Conservation (phyloP, 1,139 yeast species). For the Spathaspora sp. region DNA sequence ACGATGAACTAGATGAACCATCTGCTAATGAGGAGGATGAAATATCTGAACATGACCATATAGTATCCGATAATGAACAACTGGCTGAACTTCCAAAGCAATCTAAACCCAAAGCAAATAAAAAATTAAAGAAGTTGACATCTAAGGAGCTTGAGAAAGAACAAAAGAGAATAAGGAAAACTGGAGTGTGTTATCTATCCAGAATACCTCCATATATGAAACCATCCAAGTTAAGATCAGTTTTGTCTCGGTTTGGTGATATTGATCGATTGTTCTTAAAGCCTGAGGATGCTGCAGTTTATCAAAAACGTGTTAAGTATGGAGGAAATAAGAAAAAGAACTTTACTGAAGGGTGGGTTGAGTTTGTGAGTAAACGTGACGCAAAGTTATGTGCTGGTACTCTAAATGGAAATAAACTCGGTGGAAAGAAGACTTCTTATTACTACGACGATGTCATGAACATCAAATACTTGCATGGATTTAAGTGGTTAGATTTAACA, state of each 20-base stretch:
- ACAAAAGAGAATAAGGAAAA: constrained; percentile 58
- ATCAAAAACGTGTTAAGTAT: constrained; percentile 69
- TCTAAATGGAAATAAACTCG: constrained; percentile 82
- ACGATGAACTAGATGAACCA: constrained; percentile 8
- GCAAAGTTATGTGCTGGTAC: constrained; percentile 89
- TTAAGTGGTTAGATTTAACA: constrained; percentile 93
- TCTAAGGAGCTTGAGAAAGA: constrained; percentile 57
- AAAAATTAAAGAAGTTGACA: constrained; percentile 49
- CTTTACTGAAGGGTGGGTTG: constrained; percentile 97
- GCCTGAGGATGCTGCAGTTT: constrained; percentile 72
- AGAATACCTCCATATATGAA: constrained; percentile 96
- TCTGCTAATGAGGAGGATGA: constrained; percentile 9
- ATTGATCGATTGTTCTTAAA: constrained; percentile 82
- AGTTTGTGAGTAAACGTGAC: constrained; percentile 75
- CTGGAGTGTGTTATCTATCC: constrained; percentile 91
- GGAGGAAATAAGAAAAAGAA: constrained; percentile 94
- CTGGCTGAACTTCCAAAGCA: constrained; percentile 16
- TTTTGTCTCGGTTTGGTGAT: constrained; percentile 78
- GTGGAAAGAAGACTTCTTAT: constrained; percentile 91
- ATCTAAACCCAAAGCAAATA: constrained; percentile 13
- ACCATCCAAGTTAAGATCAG: constrained; percentile 83
- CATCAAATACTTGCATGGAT: constrained; percentile 83
- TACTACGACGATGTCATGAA: constrained; percentile 94
- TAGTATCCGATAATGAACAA: constrained; percentile 14
- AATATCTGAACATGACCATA: constrained; percentile 18